These are phyloP conservation scores for Colletotrichum liaoningense DNA, from an alignment of 2,329 filamentous ascomycete species.

Conservation along the genomic window DNA sequence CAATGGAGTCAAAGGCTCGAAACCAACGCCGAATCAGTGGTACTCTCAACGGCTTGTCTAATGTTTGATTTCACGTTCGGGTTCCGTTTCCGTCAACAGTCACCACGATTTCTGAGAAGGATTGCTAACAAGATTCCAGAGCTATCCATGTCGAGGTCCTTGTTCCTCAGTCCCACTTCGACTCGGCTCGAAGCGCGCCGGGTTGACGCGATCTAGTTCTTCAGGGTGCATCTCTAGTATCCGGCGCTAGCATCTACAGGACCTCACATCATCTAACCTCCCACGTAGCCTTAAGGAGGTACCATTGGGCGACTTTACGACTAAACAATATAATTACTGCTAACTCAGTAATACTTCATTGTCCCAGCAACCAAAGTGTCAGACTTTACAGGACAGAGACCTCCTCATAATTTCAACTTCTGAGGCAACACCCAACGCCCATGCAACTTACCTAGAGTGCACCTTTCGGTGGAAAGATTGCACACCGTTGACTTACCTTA, in stretches of 20 bases:
- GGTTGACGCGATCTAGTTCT: not conserved
- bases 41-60: not conserved
- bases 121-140: not conserved
- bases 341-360: slow-evolving; percentile 32
- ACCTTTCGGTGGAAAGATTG: no score
- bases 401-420: no score
- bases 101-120: not conserved
- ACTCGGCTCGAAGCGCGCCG: not conserved
- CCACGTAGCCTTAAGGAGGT: not conserved
- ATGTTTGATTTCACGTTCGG: not conserved
- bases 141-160: not conserved
- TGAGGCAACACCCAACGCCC: no score
- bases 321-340: not conserved
- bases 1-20: not conserved
- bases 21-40: not conserved
- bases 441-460: no score
- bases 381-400: slow-evolving; percentile 52
- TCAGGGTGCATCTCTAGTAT: not conserved
- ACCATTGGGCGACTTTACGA: not conserved
- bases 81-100: not conserved
- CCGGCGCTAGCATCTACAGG: not conserved
- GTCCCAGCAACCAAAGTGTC: slow-evolving; percentile 51
- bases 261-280: not conserved
- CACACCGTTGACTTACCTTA: no score
- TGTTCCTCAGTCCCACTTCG: not conserved